Conservation (phyloP, 2,329 filamentous ascomycete species). For the Aureobasidium subglaciale region DNA sequence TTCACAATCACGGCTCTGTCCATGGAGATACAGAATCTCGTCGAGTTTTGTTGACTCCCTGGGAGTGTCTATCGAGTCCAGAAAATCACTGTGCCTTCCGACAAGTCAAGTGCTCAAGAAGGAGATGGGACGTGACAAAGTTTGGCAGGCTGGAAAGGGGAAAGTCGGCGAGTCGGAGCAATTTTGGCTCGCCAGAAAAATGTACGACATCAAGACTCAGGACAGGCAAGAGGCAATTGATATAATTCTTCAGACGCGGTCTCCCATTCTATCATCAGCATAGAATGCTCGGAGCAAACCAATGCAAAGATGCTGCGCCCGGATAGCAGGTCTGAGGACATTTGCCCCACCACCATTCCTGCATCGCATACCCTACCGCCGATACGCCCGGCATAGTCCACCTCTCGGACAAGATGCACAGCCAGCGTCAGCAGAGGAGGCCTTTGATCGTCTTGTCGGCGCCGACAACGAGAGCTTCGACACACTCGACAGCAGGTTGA, state of each 20-base stretch:
- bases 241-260: background rate
- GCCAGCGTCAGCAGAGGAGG: too few relatives aligned
- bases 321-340: conserved; percentile 14
- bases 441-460: background rate
- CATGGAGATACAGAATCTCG: too few relatives aligned
- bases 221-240: background rate
- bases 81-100: too few relatives aligned
- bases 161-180: conserved; percentile 1
- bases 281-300: conserved; percentile 20
- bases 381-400: background rate
- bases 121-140: too few relatives aligned
- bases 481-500: background rate
- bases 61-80: too few relatives aligned
- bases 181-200: background rate
- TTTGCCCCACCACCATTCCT: background rate
- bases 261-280: conserved; percentile 5
- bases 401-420: background rate
- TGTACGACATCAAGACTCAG: conserved; percentile 12
- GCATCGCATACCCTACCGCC: background rate
- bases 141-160: too few relatives aligned
- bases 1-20: too few relatives aligned
- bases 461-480: background rate
- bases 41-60: too few relatives aligned
- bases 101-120: too few relatives aligned
- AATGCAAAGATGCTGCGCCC: conserved; percentile 24